Percentiles rank a stretch among this genome's conserved stretches.
Evolutionary conservation across 371 early-diverging fungal species (phyloP).

Genomic region (Zopfochytrium polystomum): DNA sequence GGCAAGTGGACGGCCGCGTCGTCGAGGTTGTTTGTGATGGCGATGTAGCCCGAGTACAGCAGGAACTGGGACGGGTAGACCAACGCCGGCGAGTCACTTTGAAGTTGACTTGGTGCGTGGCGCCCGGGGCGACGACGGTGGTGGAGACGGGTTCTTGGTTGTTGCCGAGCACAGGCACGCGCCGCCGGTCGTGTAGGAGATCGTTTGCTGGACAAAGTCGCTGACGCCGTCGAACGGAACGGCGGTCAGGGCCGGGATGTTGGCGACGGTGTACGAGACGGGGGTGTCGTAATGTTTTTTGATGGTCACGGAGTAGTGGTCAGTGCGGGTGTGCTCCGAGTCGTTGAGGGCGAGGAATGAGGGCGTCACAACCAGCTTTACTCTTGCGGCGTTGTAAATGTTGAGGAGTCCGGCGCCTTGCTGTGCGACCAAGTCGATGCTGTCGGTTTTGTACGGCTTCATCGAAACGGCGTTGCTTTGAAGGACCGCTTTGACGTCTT

Average conservation of each 20-base stretch:
- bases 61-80: slow-evolving; percentile 13
- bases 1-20: slow-evolving; percentile 12
- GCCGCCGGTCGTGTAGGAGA: too few relatives aligned
- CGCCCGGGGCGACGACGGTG: too few relatives aligned
- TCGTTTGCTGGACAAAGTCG: too few relatives aligned
- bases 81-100: slow-evolving; percentile 10
- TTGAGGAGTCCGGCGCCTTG: slow-evolving; percentile 77
- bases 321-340: too few relatives aligned
- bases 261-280: too few relatives aligned
- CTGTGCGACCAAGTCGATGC: slow-evolving; percentile 48
- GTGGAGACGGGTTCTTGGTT: slow-evolving; percentile 50
- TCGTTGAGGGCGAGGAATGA: slow-evolving; percentile 60
- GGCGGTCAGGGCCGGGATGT: too few relatives aligned
- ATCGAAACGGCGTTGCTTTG: slow-evolving; percentile 55
- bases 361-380: slow-evolving; percentile 58
- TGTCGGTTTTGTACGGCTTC: slow-evolving; percentile 33
- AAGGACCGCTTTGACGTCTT: slow-evolving; percentile 13
- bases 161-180: too few relatives aligned
- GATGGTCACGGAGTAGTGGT: too few relatives aligned
- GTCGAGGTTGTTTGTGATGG: background rate
- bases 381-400: slow-evolving; percentile 54
- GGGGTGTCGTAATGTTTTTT: too few relatives aligned
- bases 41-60: slow-evolving; percentile 25
- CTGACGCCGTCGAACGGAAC: too few relatives aligned
- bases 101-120: too few relatives aligned